phyloP scores from a whole-genome alignment of 352 stramenopile species.

The Aphanomyces astaci region DNA sequence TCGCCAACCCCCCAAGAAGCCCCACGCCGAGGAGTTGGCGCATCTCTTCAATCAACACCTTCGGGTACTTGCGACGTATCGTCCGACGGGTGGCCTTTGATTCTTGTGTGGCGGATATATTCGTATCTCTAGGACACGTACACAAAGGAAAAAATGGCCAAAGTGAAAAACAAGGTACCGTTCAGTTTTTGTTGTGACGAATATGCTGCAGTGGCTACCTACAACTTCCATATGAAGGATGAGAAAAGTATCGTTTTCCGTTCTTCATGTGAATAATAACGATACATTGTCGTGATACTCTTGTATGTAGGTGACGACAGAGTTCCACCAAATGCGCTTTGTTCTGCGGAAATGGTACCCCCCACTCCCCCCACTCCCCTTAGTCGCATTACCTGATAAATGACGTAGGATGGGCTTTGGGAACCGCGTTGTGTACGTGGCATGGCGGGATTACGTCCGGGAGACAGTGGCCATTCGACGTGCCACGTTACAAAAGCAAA shows the following conservation, averaged over 20 bases:
- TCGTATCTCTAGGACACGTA: slow-evolving; percentile 14
- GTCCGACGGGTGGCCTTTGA: too few species aligned
- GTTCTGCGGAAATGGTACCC: slow-evolving; percentile 20
- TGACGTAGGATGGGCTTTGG: slow-evolving; percentile 36
- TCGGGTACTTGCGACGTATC: too few species aligned
- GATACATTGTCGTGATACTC: too few species aligned
- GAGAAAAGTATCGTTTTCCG: too few species aligned
- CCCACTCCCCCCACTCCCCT: not conserved
- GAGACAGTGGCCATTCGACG: slow-evolving; percentile 29
- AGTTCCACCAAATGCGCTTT: slow-evolving; percentile 20
- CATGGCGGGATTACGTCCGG: slow-evolving; percentile 46
- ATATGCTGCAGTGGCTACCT: not conserved
- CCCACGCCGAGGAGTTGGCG: slow-evolving; percentile 11
- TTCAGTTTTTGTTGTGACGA: too few species aligned
- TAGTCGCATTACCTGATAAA: not conserved
- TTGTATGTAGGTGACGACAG: slow-evolving; percentile 18
- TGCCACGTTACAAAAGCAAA: slow-evolving; percentile 29
- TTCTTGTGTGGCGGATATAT: too few species aligned
- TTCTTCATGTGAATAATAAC: too few species aligned
- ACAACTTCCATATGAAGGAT: too few species aligned
- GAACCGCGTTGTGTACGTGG: slow-evolving; percentile 47
- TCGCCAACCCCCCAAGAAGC: slow-evolving; percentile 1
- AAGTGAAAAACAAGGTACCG: slow-evolving; percentile 14
- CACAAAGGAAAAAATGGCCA: slow-evolving; percentile 9
- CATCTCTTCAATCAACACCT: slow-evolving; percentile 13